Evolutionary conservation across 2,329 filamentous ascomycete species (phyloP).

Genomic region (Claviceps purpurea): DNA sequence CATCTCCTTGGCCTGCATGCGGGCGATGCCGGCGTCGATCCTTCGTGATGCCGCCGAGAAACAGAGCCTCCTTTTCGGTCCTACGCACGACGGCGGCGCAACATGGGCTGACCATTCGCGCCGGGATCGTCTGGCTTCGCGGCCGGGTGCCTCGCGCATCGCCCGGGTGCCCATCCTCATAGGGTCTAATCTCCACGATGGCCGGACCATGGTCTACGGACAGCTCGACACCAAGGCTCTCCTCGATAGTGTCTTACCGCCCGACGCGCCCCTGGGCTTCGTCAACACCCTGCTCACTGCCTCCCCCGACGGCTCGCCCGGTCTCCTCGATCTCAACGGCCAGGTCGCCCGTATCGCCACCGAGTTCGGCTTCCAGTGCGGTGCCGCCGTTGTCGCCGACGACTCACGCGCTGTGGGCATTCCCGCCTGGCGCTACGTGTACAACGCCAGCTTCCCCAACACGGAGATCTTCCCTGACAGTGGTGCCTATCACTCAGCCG

Average conservation of each 20-base stretch:
- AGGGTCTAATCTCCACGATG: constrained; percentile 14
- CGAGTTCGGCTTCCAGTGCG: constrained; percentile 13
- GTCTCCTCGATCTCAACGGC: constrained; percentile 9
- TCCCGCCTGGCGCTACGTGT: constrained; percentile 30
- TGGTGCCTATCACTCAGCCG: constrained; percentile 31
- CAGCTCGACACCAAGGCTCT: not conserved
- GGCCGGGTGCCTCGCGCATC: constrained; percentile 1
- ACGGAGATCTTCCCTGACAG: constrained; percentile 22
- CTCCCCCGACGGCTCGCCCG: constrained; percentile 9
- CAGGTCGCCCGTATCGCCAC: constrained; percentile 10
- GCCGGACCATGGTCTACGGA: constrained; percentile 3
- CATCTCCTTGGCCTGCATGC: constrained; percentile 12
- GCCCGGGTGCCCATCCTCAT: constrained; percentile 13
- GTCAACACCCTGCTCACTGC: constrained; percentile 3
- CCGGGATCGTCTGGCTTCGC: constrained; percentile 7
- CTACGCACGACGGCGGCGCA: constrained; percentile 10
- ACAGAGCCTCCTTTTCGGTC: constrained; percentile 10
- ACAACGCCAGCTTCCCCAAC: constrained; percentile 35
- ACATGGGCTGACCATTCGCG: constrained; percentile 11
- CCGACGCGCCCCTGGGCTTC: not conserved
- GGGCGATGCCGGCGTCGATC: constrained; percentile 7
- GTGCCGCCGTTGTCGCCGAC: constrained; percentile 12
- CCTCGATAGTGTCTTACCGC: not conserved
- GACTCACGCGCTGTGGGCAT: constrained; percentile 21
- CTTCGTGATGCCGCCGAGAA: constrained; percentile 10